A percentile compares a stretch with the other conserved stretches of the same genome.
Conservation (phyloP, 768 basidiomycete genomes). For the Amanita muscaria region DNA sequence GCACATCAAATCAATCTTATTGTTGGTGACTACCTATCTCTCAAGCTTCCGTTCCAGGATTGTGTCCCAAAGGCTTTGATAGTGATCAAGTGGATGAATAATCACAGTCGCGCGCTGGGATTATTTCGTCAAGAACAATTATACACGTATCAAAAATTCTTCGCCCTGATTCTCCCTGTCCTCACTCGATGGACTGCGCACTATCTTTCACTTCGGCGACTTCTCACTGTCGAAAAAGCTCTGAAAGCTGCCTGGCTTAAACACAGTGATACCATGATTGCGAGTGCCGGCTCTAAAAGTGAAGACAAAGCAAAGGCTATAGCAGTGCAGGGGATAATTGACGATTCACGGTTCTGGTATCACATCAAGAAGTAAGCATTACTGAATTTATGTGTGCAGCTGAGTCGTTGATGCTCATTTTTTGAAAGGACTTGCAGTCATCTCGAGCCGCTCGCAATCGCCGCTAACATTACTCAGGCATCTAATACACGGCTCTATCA, state of each 20-base stretch:
- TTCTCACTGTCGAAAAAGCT: slow-evolving; percentile 16
- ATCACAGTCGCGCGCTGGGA: slow-evolving; percentile 21
- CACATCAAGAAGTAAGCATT: slow-evolving; percentile 14
- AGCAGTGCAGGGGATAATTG: slow-evolving; percentile 13
- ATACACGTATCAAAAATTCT: slow-evolving; percentile 4
- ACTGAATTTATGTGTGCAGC: too few species aligned
- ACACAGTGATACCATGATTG: slow-evolving; percentile 8
- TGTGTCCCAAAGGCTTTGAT: slow-evolving; percentile 14
- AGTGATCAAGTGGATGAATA: slow-evolving; percentile 26
- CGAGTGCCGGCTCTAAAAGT: slow-evolving; percentile 5
- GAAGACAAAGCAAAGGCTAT: slow-evolving; percentile 7
- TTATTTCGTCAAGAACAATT: slow-evolving; percentile 20
- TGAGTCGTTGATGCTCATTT: neutral
- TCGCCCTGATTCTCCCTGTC: slow-evolving; percentile 23
- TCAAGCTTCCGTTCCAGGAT: slow-evolving; percentile 11
- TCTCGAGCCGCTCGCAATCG: slow-evolving; percentile 29
- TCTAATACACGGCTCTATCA: slow-evolving; percentile 22
- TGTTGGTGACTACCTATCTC: slow-evolving; percentile 24
- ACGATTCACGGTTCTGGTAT: slow-evolving; percentile 18
- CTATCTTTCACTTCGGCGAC: slow-evolving; percentile 18
- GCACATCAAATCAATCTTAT: slow-evolving; percentile 26
- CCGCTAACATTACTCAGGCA: slow-evolving; percentile 26
- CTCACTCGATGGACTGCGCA: slow-evolving; percentile 28
- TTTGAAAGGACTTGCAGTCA: slow-evolving; percentile 13
- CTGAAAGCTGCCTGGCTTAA: slow-evolving; percentile 10